A percentile compares a stretch with the other conserved stretches of the same genome.
Conservation (phyloP, 441 rosid species). For the Populus hybrid region DNA sequence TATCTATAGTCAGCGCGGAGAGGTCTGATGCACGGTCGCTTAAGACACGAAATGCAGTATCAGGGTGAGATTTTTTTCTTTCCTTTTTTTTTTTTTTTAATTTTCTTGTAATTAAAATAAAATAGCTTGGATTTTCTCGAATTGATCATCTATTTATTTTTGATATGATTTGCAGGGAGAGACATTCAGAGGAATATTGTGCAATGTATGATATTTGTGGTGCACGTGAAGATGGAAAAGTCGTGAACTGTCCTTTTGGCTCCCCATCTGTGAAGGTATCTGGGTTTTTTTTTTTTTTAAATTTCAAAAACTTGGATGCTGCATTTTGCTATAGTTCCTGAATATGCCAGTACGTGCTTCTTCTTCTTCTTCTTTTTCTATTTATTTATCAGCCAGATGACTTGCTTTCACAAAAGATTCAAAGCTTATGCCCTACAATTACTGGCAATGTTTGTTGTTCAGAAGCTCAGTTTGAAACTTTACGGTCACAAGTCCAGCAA, state of each 20-base stretch:
- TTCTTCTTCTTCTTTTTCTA: slow-evolving; percentile 7
- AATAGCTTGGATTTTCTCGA: not conserved
- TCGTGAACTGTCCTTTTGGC: slow-evolving; percentile 69
- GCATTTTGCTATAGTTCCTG: not conserved
- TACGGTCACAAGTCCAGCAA: slow-evolving; percentile 90
- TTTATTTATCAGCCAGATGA: slow-evolving; percentile 62
- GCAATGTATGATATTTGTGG: slow-evolving; percentile 96
- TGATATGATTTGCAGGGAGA: slow-evolving; percentile 31
- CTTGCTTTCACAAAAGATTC: slow-evolving; percentile 84
- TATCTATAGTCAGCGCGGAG: slow-evolving; percentile 36
- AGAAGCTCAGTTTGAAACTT: slow-evolving; percentile 75
- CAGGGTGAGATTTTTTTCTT: slow-evolving; percentile 26
- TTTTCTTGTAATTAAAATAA: not conserved
- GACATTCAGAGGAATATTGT: slow-evolving; percentile 69
- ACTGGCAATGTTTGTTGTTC: slow-evolving; percentile 95
- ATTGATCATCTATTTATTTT: not conserved
- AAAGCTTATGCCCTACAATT: slow-evolving; percentile 96
- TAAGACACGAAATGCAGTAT: slow-evolving; percentile 29
- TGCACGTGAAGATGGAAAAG: slow-evolving; percentile 71
- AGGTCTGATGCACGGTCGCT: slow-evolving; percentile 31
- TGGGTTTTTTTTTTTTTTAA: not conserved
- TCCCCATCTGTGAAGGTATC: slow-evolving; percentile 72
- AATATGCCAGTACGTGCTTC: not conserved
- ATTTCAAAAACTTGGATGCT: not conserved
- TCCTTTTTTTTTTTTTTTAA: too few species aligned